These are phyloP conservation scores for Petrea volubilis DNA, from an alignment of 257 asterid species.

Conservation along the genomic window DNA sequence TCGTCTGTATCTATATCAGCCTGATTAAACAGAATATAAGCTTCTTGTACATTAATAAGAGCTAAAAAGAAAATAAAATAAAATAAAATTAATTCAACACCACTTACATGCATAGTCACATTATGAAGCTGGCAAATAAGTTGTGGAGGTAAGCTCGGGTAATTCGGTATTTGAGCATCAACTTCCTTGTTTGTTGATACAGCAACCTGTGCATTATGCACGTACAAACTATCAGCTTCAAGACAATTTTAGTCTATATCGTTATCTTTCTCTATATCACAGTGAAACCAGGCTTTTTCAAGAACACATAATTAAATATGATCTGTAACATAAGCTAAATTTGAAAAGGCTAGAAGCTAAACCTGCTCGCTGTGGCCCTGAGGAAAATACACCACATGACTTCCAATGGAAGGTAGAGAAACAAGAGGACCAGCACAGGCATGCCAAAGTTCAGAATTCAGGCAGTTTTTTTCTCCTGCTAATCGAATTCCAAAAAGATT, in stretches of 20 bases:
- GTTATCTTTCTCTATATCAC: neutral
- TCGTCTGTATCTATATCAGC: conserved; percentile 83
- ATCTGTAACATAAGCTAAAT: neutral
- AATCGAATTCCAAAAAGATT: conserved; percentile 20
- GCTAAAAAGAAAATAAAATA: neutral
- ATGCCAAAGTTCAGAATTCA: conserved; percentile 89
- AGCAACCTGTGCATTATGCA: conserved; percentile 49
- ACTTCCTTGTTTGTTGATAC: conserved; percentile 74
- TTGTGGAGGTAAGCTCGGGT: conserved; percentile 69
- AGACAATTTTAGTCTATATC: neutral
- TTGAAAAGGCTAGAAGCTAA: conserved; percentile 3
- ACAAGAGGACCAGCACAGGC: conserved; percentile 97
- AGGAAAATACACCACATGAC: conserved; percentile 82
- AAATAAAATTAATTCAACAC: neutral
- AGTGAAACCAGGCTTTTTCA: neutral
- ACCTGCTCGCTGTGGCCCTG: conserved; percentile 91
- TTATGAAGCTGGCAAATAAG: conserved; percentile 79
- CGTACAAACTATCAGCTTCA: conserved; percentile 5
- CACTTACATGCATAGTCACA: conserved; percentile 67
- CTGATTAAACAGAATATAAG: conserved; percentile 38
- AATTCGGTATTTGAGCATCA: conserved; percentile 67
- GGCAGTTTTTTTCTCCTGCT: conserved; percentile 56
- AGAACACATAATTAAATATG: neutral
- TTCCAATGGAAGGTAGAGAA: conserved; percentile 76
- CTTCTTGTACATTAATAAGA: neutral